phyloP scores from a whole-genome alignment of 2,329 filamentous ascomycete species.

The Colletotrichum acutatum region DNA sequence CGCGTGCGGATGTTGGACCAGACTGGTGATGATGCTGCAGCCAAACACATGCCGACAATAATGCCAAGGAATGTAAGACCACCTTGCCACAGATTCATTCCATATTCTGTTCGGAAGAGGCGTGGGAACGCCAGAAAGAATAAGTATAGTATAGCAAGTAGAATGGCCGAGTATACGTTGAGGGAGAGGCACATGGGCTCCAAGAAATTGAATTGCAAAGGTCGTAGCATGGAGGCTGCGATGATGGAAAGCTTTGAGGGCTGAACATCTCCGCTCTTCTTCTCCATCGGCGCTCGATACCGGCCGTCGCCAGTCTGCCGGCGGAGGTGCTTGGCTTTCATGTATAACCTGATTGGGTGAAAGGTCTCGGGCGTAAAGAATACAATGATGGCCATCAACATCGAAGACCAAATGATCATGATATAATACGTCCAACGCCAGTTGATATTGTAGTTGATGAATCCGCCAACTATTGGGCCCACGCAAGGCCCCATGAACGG shows the following conservation, averaged over 20 bases:
- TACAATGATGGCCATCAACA: constrained; percentile 71
- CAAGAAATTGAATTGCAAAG: constrained; percentile 80
- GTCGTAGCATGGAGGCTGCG: constrained; percentile 68
- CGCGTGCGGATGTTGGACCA: constrained; percentile 70
- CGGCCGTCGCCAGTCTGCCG: constrained; percentile 78
- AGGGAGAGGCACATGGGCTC: constrained; percentile 89
- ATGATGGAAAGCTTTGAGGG: constrained; percentile 62
- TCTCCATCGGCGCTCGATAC: constrained; percentile 82
- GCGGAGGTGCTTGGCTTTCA: constrained; percentile 76
- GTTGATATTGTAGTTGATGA: constrained; percentile 79
- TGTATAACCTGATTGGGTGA: constrained; percentile 75
- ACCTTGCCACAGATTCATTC: constrained; percentile 80
- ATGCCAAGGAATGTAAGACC: constrained; percentile 82
- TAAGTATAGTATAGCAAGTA: constrained; percentile 87
- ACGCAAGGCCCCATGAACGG: constrained; percentile 72
- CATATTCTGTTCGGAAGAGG: constrained; percentile 79
- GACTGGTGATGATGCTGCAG: constrained; percentile 68
- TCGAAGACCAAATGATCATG: constrained; percentile 80
- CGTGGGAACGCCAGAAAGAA: constrained; percentile 92
- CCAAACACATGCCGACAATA: constrained; percentile 73
- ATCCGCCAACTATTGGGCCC: constrained; percentile 77
- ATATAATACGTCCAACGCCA: constrained; percentile 91
- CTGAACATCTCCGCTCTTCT: constrained; percentile 72
- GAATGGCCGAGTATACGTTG: constrained; percentile 82
- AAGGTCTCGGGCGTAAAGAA: constrained; percentile 89